phyloP scores from a whole-genome alignment of 2,329 filamentous ascomycete genomes.

The Cladosporium phlei region DNA sequence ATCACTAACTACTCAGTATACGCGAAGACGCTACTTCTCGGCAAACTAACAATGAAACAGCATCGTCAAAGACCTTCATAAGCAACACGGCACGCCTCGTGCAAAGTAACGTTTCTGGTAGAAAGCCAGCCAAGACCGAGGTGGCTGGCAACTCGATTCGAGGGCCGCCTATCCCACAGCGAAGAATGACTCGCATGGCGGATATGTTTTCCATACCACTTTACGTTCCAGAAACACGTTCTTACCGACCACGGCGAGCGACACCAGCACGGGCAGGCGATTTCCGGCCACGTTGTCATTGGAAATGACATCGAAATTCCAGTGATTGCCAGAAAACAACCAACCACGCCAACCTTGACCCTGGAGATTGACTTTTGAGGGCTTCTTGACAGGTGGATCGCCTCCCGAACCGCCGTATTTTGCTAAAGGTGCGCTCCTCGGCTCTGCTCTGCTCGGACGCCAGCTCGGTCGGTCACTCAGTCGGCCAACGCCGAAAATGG shows the following conservation, averaged over 20 bases:
- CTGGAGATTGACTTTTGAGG: slow-evolving; percentile 5
- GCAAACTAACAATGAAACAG: too few species aligned
- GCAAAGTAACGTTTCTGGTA: too few species aligned
- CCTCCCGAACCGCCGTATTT: slow-evolving; percentile 1
- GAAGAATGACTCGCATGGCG: too few species aligned
- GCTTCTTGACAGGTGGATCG: slow-evolving; percentile 5
- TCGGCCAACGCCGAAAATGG: slow-evolving; percentile 9
- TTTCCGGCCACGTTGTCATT: not conserved
- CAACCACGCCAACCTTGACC: slow-evolving; percentile 3
- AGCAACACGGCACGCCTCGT: too few species aligned
- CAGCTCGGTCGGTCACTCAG: too few species aligned
- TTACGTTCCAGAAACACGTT: not conserved
- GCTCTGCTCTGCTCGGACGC: slow-evolving; percentile 1
- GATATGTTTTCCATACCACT: not conserved
- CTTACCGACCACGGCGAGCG: not conserved
- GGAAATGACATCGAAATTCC: slow-evolving; percentile 5
- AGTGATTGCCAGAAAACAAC: not conserved
- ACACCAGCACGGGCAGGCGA: slow-evolving; percentile 2
- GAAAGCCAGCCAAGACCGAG: too few species aligned
- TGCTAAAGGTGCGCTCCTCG: not conserved
- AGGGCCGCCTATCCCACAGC: too few species aligned
- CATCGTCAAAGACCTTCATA: too few species aligned
- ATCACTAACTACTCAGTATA: too few species aligned
- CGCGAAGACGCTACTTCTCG: too few species aligned
- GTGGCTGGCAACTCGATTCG: too few species aligned